Percentiles rank a stretch among this genome's conserved stretches.
Conservation (phyloP, 306 rosid genomes). For the Citrullus amarus region DNA sequence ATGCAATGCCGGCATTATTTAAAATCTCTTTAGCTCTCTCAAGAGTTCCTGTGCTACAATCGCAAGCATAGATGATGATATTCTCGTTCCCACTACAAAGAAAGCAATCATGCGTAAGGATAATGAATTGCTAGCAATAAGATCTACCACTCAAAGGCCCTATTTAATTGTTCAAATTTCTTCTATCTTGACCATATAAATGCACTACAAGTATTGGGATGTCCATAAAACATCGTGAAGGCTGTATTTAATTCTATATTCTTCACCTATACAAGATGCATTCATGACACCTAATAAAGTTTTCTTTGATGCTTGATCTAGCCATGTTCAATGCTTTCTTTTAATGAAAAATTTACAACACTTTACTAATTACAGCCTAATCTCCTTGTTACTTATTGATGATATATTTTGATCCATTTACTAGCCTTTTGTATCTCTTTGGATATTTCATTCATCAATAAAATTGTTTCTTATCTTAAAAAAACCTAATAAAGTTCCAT, state of each 20-base stretch:
- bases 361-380: too few relatives aligned
- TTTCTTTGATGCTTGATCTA: too few relatives aligned
- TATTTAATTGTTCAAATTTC: neutral
- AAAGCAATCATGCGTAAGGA: conserved; percentile 13
- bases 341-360: too few relatives aligned
- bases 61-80: conserved; percentile 66
- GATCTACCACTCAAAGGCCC: neutral
- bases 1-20: conserved; percentile 14
- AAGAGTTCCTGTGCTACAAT: conserved; percentile 64
- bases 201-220: neutral
- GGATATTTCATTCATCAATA: too few relatives aligned
- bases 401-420: too few relatives aligned
- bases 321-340: too few relatives aligned
- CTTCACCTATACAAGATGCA: neutral
- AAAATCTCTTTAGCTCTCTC: conserved; percentile 54
- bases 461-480: too few relatives aligned
- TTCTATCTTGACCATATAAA: neutral
- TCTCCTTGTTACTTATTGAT: too few relatives aligned
- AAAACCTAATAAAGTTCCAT: neutral
- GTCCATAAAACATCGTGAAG: neutral
- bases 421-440: too few relatives aligned
- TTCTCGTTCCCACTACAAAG: conserved; percentile 53
- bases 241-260: neutral
- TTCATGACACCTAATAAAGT: neutral
- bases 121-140: neutral